A percentile compares a stretch with the other conserved stretches of the same genome.
Conservation (phyloP, 2,329 filamentous ascomycete genomes). For the Coniochaeta hoffmannii region DNA sequence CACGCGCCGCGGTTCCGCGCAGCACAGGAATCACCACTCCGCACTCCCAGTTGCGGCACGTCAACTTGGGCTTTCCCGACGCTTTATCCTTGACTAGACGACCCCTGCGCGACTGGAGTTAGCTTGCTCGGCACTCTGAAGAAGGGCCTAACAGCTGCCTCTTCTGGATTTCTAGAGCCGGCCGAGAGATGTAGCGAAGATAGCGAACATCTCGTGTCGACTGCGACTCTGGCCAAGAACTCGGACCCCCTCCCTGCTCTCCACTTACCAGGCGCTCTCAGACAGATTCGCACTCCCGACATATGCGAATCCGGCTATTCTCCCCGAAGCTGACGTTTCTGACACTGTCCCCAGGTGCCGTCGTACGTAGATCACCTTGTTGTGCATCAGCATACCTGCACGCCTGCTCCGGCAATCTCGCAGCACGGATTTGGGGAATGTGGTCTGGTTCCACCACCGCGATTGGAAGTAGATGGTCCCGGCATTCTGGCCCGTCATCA, state of each 20-base stretch:
- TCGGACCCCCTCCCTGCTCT: not conserved
- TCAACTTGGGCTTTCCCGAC: conserved; percentile 65
- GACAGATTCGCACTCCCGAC: conserved; percentile 88
- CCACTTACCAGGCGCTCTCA: conserved; percentile 78
- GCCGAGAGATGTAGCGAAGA: not conserved
- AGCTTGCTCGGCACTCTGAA: not conserved
- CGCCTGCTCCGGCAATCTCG: conserved; percentile 69
- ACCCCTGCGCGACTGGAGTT: conserved; percentile 49
- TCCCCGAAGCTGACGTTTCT: conserved; percentile 7
- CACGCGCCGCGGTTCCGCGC: not conserved
- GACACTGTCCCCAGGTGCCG: conserved; percentile 4
- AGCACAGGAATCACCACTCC: conserved; percentile 64
- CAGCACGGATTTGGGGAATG: conserved; percentile 66
- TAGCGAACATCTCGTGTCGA: no score
- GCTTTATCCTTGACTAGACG: conserved; percentile 62
- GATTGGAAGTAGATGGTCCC: conserved; percentile 77
- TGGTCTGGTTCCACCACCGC: conserved; percentile 61
- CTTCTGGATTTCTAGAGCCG: not conserved
- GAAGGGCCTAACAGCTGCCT: not conserved
- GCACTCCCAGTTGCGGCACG: conserved; percentile 91
- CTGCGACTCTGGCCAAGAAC: not conserved
- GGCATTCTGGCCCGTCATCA: conserved; percentile 39
- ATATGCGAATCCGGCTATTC: conserved; percentile 60
- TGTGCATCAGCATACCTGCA: conserved; percentile 74
- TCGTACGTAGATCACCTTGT: conserved; percentile 61